A percentile compares a stretch with the other conserved stretches of the same genome.
These are phyloP conservation scores for Camellia japonica DNA, from an alignment of 148 eudicot genomes.

Conservation along the genomic window DNA sequence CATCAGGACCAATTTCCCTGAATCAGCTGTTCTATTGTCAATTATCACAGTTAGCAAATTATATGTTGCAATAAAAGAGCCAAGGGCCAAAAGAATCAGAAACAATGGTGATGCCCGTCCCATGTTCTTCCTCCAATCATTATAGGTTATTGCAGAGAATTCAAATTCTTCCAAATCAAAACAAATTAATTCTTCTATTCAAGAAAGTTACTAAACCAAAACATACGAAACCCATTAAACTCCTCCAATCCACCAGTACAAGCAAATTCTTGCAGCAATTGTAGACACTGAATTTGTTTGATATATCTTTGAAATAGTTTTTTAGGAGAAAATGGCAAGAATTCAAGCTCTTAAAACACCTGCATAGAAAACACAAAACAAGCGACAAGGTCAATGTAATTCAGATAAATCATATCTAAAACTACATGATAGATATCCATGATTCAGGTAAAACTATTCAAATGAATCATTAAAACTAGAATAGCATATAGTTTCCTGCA, in stretches of 20 bases:
- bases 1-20: conserved; percentile 25
- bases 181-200: not conserved
- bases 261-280: not conserved
- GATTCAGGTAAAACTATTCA: not conserved
- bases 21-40: conserved; percentile 41
- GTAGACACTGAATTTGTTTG: not conserved
- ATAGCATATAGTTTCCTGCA: not conserved
- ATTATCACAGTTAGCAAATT: conserved; percentile 61
- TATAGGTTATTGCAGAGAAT: conserved; percentile 4
- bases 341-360: conserved; percentile 31
- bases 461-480: not conserved
- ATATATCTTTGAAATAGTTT: conserved; percentile 1
- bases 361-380: conserved; percentile 26
- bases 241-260: not conserved
- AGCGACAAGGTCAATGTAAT: conserved; percentile 13
- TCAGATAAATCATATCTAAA: conserved; percentile 12
- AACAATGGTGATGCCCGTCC: conserved; percentile 55
- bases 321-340: conserved; percentile 18
- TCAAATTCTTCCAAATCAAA: conserved; percentile 12
- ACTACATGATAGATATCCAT: not conserved
- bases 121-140: conserved; percentile 69
- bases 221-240: conserved; percentile 6
- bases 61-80: conserved; percentile 76
- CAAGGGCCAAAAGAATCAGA: conserved; percentile 56
- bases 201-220: not conserved